phyloP scores from a whole-genome alignment of 139 green algal genomes.

The Micromonas commoda region DNA sequence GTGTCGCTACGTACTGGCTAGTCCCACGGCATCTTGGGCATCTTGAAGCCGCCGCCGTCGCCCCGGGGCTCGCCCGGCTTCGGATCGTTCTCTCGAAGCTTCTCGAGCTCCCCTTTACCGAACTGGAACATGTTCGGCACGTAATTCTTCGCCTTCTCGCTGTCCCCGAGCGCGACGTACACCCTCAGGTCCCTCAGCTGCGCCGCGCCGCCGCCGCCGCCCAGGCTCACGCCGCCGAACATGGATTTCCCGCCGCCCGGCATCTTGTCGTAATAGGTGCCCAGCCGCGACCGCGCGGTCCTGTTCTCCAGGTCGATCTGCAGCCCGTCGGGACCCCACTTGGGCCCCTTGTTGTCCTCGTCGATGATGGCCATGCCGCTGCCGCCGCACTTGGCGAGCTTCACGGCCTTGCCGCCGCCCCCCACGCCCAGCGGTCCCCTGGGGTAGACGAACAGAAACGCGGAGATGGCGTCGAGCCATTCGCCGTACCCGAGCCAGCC shows the following conservation, averaged over 20 bases:
- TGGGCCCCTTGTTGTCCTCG: slow-evolving; percentile 20
- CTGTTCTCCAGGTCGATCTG: not conserved
- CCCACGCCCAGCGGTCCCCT: not conserved
- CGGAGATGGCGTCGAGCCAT: slow-evolving; percentile 31
- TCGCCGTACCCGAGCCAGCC: slow-evolving; percentile 39
- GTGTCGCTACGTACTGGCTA: not conserved
- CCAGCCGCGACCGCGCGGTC: not conserved
- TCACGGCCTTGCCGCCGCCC: not conserved
- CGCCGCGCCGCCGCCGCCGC: not conserved
- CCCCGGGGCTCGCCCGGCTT: not conserved
- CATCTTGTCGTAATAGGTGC: slow-evolving; percentile 24
- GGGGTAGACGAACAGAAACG: slow-evolving; percentile 34
- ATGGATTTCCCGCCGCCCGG: not conserved
- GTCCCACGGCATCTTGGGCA: not conserved
- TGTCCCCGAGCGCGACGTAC: slow-evolving; percentile 23
- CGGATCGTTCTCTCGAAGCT: slow-evolving; percentile 21
- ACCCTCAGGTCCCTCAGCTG: slow-evolving; percentile 5
- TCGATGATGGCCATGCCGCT: slow-evolving; percentile 37
- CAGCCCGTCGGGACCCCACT: slow-evolving; percentile 18
- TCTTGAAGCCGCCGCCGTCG: not conserved
- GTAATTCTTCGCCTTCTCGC: slow-evolving; percentile 18
- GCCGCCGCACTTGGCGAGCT: slow-evolving; percentile 32
- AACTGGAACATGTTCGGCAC: slow-evolving; percentile 28
- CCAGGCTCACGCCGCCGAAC: not conserved
- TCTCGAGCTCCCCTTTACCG: slow-evolving; percentile 22